These are phyloP conservation scores for Globisporangium orthogonon DNA, from an alignment of 352 stramenopile genomes.

Conservation along the genomic window DNA sequence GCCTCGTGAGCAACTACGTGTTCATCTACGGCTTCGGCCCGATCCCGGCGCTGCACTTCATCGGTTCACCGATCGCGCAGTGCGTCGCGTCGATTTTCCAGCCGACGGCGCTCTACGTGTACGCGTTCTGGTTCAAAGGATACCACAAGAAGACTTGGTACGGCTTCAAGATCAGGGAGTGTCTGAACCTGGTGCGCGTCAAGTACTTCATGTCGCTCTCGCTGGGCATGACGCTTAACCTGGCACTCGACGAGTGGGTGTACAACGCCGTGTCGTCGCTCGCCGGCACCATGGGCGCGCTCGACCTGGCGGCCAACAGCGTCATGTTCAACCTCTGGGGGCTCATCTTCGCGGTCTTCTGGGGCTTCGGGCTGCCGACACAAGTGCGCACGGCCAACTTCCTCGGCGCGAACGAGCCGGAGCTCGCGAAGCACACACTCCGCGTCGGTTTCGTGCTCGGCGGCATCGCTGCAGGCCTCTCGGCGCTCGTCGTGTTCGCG, in stretches of 20 bases:
- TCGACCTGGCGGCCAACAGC: slow-evolving; percentile 69
- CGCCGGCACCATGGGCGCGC: slow-evolving; percentile 48
- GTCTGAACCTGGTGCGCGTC: slow-evolving; percentile 58
- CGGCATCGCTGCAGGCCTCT: slow-evolving; percentile 40
- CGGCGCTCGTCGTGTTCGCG: slow-evolving; percentile 39
- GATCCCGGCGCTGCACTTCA: slow-evolving; percentile 54
- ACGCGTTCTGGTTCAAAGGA: slow-evolving; percentile 74
- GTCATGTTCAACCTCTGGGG: slow-evolving; percentile 82
- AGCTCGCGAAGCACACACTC: slow-evolving; percentile 47
- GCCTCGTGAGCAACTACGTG: slow-evolving; percentile 61
- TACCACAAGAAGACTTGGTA: slow-evolving; percentile 82
- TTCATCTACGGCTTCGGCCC: slow-evolving; percentile 75
- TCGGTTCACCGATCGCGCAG: slow-evolving; percentile 69
- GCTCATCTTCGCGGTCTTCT: slow-evolving; percentile 80
- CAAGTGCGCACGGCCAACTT: slow-evolving; percentile 78
- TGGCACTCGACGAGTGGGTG: slow-evolving; percentile 74
- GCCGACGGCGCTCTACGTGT: slow-evolving; percentile 52
- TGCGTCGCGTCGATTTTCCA: slow-evolving; percentile 69
- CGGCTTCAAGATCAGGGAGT: slow-evolving; percentile 45
- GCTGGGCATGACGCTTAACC: slow-evolving; percentile 71
- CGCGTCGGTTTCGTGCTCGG: slow-evolving; percentile 63
- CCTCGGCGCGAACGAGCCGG: slow-evolving; percentile 55
- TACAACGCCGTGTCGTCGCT: slow-evolving; percentile 76
- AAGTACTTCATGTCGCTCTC: slow-evolving; percentile 59
- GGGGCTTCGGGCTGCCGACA: slow-evolving; percentile 73